Evolutionary conservation across 495 filamentous ascomycete species (phyloP).

Genomic region (Penicillium waksmanii): DNA sequence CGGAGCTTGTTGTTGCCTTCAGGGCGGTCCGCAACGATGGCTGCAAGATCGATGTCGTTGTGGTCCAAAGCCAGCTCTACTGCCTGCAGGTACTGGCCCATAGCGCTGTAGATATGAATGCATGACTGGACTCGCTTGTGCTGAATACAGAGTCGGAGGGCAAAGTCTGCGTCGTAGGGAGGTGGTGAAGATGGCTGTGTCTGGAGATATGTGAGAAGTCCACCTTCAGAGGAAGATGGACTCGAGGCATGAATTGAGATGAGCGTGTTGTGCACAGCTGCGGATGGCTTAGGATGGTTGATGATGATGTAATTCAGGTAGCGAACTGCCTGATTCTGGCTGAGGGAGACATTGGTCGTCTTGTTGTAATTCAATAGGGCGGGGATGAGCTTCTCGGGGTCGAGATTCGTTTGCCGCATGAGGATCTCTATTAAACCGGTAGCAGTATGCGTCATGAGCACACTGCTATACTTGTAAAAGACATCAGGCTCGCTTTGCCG

Average conservation of each 20-base stretch:
- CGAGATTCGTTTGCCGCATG: conserved; percentile 89
- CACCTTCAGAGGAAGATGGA: conserved; percentile 76
- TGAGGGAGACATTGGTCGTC: conserved; percentile 51
- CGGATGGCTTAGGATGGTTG: conserved; percentile 76
- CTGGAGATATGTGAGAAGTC: conserved; percentile 85
- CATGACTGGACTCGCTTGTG: conserved; percentile 89
- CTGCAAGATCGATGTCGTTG: conserved; percentile 85
- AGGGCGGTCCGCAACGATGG: conserved; percentile 85
- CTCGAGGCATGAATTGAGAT: conserved; percentile 95
- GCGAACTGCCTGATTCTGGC: conserved; percentile 88
- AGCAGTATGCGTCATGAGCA: conserved; percentile 89
- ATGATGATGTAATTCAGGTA: conserved; percentile 95
- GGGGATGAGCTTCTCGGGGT: conserved; percentile 86
- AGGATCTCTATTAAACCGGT: conserved; percentile 87
- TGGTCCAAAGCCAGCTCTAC: conserved; percentile 90
- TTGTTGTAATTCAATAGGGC: conserved; percentile 92
- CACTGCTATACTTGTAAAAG: conserved; percentile 93
- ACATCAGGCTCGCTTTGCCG: conserved; percentile 88
- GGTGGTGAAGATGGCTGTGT: conserved; percentile 72
- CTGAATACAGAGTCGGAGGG: conserved; percentile 91
- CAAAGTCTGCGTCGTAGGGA: conserved; percentile 95
- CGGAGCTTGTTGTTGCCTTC: conserved; percentile 75
- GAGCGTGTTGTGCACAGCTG: conserved; percentile 96
- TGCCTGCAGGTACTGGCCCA: conserved; percentile 90
- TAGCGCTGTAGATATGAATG: conserved; percentile 93